Conservation (phyloP, 1,284 basidiomycete genomes). For the Leccinum laetum region DNA sequence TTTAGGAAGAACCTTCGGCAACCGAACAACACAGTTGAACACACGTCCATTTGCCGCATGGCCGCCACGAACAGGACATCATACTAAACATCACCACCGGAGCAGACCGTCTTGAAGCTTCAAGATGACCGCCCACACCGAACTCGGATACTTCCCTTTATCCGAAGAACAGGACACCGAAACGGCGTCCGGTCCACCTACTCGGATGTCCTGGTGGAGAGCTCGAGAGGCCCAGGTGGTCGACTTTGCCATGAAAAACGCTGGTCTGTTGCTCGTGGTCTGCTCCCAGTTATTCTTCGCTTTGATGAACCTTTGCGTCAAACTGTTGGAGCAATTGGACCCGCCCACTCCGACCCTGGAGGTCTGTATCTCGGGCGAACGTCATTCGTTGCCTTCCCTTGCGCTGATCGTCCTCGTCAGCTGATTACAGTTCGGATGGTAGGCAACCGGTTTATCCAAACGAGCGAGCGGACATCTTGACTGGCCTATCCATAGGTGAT, state of each 20-base stretch:
- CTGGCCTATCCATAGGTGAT: constrained; percentile 34
- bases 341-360: constrained; percentile 58
- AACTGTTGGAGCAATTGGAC: constrained; percentile 57
- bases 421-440: constrained; percentile 54
- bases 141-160: neutral
- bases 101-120: neutral
- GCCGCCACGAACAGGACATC: neutral
- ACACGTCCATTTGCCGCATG: neutral
- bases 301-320: constrained; percentile 61
- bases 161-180: neutral
- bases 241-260: constrained; percentile 36
- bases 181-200: neutral
- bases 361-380: constrained; percentile 35
- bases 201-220: neutral
- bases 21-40: neutral
- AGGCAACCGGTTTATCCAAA: neutral
- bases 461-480: neutral
- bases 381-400: constrained; percentile 25
- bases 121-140: neutral
- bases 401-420: constrained; percentile 29
- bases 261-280: constrained; percentile 62
- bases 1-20: neutral
- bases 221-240: neutral
- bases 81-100: neutral
- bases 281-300: constrained; percentile 63